Conservation (phyloP, 768 basidiomycete genomes). For the Phanerochaete sordida region DNA sequence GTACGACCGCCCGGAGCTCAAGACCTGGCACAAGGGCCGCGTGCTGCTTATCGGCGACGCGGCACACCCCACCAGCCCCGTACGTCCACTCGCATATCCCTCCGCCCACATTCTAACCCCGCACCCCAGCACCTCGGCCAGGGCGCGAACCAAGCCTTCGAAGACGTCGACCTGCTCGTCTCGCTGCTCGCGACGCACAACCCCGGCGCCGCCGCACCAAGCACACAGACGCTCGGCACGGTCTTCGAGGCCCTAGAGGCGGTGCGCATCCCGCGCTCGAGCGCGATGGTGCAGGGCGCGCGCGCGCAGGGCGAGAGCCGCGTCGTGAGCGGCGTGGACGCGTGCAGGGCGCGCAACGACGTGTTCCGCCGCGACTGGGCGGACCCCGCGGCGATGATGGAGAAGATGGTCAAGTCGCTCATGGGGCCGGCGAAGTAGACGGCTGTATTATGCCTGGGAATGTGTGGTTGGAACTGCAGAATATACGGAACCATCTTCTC, state of each 20-base stretch:
- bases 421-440: background rate
- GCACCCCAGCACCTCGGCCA: constrained; percentile 38
- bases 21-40: constrained; percentile 39
- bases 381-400: constrained; percentile 2
- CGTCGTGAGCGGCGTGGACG: constrained; percentile 30
- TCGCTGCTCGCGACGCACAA: constrained; percentile 31
- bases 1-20: constrained; percentile 41
- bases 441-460: background rate
- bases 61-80: constrained; percentile 44
- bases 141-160: constrained; percentile 44
- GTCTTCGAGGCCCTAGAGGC: constrained; percentile 34
- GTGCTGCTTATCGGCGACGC: constrained; percentile 43
- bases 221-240: constrained; percentile 24
- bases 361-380: constrained; percentile 16
- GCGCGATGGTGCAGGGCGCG: constrained; percentile 33
- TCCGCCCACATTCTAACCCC: background rate
- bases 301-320: constrained; percentile 32
- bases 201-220: constrained; percentile 22
- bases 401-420: background rate
- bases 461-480: too few species aligned
- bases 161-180: constrained; percentile 36
- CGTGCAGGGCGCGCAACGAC: constrained; percentile 29
- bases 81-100: constrained; percentile 18
- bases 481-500: too few species aligned
- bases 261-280: constrained; percentile 32